Evolutionary conservation across 139 green algal species (phyloP), one percentile per base, ranked within the genome.

Genomic region (Closterium sp.): DNA sequence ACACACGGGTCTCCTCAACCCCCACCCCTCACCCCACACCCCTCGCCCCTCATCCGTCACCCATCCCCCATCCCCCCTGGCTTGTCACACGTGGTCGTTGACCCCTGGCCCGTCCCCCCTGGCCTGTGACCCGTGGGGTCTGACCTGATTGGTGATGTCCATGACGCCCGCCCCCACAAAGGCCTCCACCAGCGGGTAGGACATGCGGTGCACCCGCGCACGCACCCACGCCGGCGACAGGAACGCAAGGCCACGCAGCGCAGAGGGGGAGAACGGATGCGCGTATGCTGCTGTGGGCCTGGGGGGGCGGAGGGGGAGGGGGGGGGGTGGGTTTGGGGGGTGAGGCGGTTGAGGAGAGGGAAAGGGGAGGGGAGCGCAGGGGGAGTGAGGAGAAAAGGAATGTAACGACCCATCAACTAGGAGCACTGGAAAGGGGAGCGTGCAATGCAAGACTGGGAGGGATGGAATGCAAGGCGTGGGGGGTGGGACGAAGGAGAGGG

Each of bases 201-300:
- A 89, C 38, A 19, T 12, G 30, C 30, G 38, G 38, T 89, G 30
- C 43, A 69, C 7, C 9, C 9, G 12, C 43, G 7, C 43, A 12
- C 43, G 43, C 43, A 69, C 3, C 7, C 7, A 2, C 9, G 43
- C 43, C 43, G 43, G 43, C 43, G 43, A 69, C 43, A 69, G 9
- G 43, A 16, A 69, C 43, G 43, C 43, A 12, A 69, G 43, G 12
- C 12, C 21, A 1, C 43, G 43, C 43, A 84, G 31, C 34, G 91
- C 86, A 2, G 33, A 33, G 28, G 35, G 86, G n/a, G 92, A 38
- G 12, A 94, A 90, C 55, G 92, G 91, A 55, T 94, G 90, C 30
- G 89, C 88, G 89, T 95, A 94, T 31, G 93, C 93, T 87, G 88
- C 90, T 0, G 95, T 97, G 30, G 94, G 95, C n/a, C 91, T 94